These are phyloP conservation scores for Yamadazyma laniorum DNA, from an alignment of 805 yeast species.

Conservation along the genomic window DNA sequence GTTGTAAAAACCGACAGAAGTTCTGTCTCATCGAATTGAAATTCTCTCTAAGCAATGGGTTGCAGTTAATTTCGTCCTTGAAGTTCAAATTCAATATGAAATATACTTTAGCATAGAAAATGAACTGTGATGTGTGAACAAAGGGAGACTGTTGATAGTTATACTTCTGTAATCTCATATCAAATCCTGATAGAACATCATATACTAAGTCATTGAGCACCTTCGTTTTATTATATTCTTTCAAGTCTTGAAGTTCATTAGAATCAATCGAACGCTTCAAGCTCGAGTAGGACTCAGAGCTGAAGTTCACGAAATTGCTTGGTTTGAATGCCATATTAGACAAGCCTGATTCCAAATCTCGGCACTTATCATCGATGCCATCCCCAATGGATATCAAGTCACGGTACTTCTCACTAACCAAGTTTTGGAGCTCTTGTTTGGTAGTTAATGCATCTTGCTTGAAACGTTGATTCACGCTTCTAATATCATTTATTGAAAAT, in stretches of 20 bases:
- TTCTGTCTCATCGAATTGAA: conserved; percentile 19
- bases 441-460: conserved; percentile 25
- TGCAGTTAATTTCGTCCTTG: conserved; percentile 2
- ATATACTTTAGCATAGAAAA: conserved; percentile 34
- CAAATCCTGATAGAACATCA: conserved; percentile 24
- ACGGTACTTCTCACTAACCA: conserved; percentile 42
- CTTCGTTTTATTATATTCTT: conserved; percentile 17
- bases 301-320: conserved; percentile 27
- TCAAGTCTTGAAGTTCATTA: background rate
- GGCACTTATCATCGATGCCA: conserved; percentile 35
- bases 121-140: conserved; percentile 22
- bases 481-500: conserved; percentile 32
- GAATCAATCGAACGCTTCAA: background rate
- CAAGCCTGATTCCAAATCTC: conserved; percentile 22
- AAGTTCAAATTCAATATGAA: conserved; percentile 25
- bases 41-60: background rate
- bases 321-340: conserved; percentile 31
- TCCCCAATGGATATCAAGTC: conserved; percentile 45
- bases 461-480: conserved; percentile 28
- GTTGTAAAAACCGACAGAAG: conserved; percentile 25
- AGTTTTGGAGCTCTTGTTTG: conserved; percentile 31
- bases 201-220: conserved; percentile 3
- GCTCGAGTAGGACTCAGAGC: background rate
- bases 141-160: conserved; percentile 1
- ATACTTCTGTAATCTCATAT: conserved; percentile 21